Evolutionary conservation across 2,329 filamentous ascomycete genomes (phyloP).

Genomic region (Dendrostoma leiphaemia): DNA sequence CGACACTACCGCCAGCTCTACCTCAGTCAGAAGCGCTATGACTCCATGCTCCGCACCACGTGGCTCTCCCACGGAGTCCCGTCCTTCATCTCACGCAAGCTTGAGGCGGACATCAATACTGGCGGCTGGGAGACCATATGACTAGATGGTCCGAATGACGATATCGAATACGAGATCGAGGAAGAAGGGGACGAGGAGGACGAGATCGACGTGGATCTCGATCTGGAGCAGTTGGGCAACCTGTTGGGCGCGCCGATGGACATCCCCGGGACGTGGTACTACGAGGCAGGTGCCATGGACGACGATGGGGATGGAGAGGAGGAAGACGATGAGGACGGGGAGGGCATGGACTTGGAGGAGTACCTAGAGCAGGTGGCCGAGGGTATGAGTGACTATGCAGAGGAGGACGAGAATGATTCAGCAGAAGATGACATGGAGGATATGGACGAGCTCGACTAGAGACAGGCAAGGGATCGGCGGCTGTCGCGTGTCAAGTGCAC

Average conservation of each 20-base stretch:
- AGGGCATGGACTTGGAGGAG: slow-evolving; percentile 4
- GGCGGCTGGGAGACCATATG: slow-evolving; percentile 91
- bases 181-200: neutral
- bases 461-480: neutral
- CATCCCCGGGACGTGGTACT: neutral
- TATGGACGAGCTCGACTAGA: neutral
- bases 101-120: slow-evolving; percentile 95
- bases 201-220: neutral
- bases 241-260: neutral
- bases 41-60: slow-evolving; percentile 78
- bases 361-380: neutral
- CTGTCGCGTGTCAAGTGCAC: no score
- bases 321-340: neutral
- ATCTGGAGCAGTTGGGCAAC: neutral
- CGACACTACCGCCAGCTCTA: slow-evolving; percentile 85
- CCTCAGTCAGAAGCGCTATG: slow-evolving; percentile 91
- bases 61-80: slow-evolving; percentile 88
- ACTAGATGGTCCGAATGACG: slow-evolving; percentile 22
- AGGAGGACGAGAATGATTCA: neutral
- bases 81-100: slow-evolving; percentile 81
- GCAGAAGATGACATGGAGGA: neutral
- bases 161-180: neutral
- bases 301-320: slow-evolving; percentile 1
- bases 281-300: neutral
- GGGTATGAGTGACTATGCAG: neutral